These are phyloP conservation scores for Saxophila tyrrhenica DNA, from an alignment of 495 filamentous ascomycete genomes.

Conservation along the genomic window DNA sequence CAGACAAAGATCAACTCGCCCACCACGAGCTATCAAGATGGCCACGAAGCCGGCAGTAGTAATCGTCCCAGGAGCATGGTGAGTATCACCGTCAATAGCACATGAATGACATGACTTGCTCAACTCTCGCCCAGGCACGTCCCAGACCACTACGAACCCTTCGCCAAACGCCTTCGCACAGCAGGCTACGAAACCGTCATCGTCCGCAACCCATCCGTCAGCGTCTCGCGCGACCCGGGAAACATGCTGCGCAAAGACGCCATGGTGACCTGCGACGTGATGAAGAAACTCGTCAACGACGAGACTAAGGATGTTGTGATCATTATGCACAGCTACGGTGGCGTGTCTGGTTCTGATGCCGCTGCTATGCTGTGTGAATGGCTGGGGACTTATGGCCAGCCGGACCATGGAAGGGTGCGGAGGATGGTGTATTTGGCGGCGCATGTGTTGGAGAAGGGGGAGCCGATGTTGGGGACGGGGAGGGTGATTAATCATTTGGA, in stretches of 20 bases:
- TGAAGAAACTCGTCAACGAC: background rate
- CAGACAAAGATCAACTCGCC: too few relatives aligned
- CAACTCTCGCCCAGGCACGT: background rate
- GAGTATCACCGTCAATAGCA: background rate
- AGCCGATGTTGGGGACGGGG: background rate
- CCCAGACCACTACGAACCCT: background rate
- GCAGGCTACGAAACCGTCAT: background rate
- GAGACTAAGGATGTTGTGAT: slow-evolving; percentile 3
- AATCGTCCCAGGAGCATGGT: background rate
- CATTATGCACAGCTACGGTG: slow-evolving; percentile 6
- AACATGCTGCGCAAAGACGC: background rate
- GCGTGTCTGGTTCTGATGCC: background rate
- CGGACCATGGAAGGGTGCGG: background rate
- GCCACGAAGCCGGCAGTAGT: background rate
- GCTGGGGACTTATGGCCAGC: background rate
- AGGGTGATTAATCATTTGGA: background rate
- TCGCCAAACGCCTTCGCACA: background rate
- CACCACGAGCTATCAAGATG: background rate
- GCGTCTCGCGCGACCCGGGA: background rate
- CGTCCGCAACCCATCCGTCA: background rate
- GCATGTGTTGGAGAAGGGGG: background rate
- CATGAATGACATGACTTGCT: background rate
- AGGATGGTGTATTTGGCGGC: slow-evolving; percentile 1
- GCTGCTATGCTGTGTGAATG: background rate
- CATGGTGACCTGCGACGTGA: background rate